A percentile compares a stretch with the other conserved stretches of the same genome.
These are phyloP conservation scores for Colletotrichum sp. DNA, from an alignment of 2,329 filamentous ascomycete species.

Conservation along the genomic window DNA sequence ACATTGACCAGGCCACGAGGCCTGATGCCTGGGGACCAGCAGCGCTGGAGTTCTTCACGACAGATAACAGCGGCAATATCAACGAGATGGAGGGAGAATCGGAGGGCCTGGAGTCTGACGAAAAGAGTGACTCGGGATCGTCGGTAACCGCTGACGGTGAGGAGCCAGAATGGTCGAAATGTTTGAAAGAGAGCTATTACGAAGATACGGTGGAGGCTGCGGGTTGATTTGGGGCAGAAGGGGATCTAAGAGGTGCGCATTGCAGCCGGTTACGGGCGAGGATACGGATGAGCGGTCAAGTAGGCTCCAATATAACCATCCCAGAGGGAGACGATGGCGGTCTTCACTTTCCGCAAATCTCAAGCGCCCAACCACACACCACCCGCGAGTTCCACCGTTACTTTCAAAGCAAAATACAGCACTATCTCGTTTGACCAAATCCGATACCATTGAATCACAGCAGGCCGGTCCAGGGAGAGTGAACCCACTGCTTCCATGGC, in stretches of 20 bases:
- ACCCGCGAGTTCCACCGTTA: no score
- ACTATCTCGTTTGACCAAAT: no score
- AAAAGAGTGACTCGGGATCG: not conserved
- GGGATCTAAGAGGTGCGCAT: rapidly evolving
- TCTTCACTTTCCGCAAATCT: no score
- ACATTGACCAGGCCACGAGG: not conserved
- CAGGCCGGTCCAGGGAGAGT: no score
- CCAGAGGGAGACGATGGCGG: no score
- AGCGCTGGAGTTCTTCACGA: not conserved
- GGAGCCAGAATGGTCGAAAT: not conserved
- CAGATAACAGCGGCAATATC: not conserved
- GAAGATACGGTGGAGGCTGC: not conserved
- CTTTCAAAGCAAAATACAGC: no score
- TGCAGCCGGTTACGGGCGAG: no score
- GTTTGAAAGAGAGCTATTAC: not conserved
- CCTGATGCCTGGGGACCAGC: not conserved
- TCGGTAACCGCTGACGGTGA: not conserved
- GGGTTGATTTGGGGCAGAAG: not conserved
- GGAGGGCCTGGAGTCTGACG: not conserved
- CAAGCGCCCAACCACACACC: no score
- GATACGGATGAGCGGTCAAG: no score
- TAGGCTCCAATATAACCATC: no score
- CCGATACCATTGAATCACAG: no score
- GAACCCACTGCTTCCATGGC: no score
- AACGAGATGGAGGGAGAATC: not conserved